A percentile compares a stretch with the other conserved stretches of the same genome.
phyloP scores from a whole-genome alignment of 257 asterid species.

The Fraxinus cuspidata region DNA sequence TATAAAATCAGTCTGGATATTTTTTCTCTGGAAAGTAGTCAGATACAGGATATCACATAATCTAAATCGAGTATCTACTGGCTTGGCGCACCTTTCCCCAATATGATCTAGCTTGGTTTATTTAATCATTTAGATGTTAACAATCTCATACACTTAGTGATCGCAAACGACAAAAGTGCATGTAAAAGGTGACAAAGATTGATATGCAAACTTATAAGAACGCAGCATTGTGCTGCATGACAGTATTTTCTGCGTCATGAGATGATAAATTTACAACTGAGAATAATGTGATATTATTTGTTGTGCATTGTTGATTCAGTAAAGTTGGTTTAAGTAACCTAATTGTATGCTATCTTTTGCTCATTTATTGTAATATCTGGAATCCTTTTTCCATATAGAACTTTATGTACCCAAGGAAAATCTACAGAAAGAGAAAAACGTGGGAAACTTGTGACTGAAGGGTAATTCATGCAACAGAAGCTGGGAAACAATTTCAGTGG shows the following conservation, averaged over 20 bases:
- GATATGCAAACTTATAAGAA: slow-evolving; percentile 1
- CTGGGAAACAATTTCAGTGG: not conserved
- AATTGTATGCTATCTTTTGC: not conserved
- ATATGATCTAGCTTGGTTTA: not conserved
- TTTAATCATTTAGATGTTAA: not conserved
- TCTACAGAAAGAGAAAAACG: not conserved
- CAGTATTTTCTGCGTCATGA: not conserved
- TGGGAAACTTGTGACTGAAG: not conserved
- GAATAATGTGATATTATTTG: not conserved
- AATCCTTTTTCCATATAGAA: not conserved
- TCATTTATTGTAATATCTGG: not conserved
- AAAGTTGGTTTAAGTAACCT: not conserved
- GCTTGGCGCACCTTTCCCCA: too few species aligned
- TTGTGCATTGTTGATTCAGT: not conserved
- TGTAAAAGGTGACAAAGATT: not conserved
- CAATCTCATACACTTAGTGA: not conserved
- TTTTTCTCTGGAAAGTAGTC: slow-evolving; percentile 1
- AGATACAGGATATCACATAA: slow-evolving; percentile 5
- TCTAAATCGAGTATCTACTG: slow-evolving; percentile 1
- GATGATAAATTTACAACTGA: not conserved
- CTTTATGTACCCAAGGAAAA: not conserved
- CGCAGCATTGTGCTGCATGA: not conserved
- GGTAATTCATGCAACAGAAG: not conserved
- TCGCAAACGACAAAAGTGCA: not conserved
- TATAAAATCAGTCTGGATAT: not conserved